phyloP scores from a whole-genome alignment of 108 stramenopile genomes.

The Skeletonema marinoi region DNA sequence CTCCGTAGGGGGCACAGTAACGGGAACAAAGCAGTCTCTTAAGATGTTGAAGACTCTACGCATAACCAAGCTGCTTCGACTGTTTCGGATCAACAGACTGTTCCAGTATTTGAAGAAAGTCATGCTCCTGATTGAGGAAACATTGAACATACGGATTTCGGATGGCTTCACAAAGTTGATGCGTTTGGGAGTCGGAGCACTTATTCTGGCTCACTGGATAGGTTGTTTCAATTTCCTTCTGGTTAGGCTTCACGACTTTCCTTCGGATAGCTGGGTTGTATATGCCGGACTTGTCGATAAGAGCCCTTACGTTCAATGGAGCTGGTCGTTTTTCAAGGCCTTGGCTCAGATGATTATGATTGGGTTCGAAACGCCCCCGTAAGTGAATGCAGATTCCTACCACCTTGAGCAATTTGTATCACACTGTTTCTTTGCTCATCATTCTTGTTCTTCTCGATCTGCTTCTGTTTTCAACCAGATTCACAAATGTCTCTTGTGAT shows the following conservation, averaged over 20 bases:
- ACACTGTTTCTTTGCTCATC: neutral
- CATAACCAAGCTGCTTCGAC: constrained; percentile 59
- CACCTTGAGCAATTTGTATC: neutral
- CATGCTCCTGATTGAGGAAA: constrained; percentile 56
- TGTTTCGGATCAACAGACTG: constrained; percentile 60
- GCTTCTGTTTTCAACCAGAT: constrained; percentile 12
- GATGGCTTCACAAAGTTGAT: constrained; percentile 59
- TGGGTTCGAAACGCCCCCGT: constrained; percentile 73
- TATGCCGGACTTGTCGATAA: constrained; percentile 46
- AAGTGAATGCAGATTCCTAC: constrained; percentile 1
- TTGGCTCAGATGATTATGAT: constrained; percentile 77
- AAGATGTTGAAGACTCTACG: constrained; percentile 66
- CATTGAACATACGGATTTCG: constrained; percentile 51
- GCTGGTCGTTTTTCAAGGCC: constrained; percentile 70
- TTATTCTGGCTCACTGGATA: constrained; percentile 70
- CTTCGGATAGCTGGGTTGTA: constrained; percentile 60
- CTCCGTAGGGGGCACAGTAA: constrained; percentile 45
- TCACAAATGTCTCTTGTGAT: constrained; percentile 63
- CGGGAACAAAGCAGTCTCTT: constrained; percentile 49
- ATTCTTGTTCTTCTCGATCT: neutral
- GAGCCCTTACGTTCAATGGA: constrained; percentile 50
- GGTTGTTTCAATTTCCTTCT: constrained; percentile 69
- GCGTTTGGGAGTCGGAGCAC: constrained; percentile 52
- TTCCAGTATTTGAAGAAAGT: constrained; percentile 49
- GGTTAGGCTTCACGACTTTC: constrained; percentile 57